Evolutionary conservation across 495 filamentous ascomycete genomes (phyloP).

Genomic region (Annulohypoxylon nitens): DNA sequence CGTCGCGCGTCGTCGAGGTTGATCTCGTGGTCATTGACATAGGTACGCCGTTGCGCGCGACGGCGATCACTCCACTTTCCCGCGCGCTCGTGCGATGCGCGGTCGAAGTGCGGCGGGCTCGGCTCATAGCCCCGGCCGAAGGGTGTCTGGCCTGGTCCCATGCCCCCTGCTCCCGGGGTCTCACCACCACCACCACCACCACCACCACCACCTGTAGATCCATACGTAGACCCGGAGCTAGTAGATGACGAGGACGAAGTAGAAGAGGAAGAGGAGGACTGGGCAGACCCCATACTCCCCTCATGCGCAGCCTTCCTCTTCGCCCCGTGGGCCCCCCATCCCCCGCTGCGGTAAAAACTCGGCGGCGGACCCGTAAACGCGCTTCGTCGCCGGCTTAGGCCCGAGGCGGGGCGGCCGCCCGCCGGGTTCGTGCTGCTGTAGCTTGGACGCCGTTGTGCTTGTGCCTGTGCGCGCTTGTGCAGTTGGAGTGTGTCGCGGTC

Average conservation of each 20-base stretch:
- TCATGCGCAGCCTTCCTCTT: constrained; percentile 64
- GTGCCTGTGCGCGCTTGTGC: constrained; percentile 48
- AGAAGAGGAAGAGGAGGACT: constrained; percentile 44
- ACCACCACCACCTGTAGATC: neutral
- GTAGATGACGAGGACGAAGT: constrained; percentile 25
- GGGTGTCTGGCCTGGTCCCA: constrained; percentile 62
- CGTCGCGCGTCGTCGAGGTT: constrained; percentile 6
- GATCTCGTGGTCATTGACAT: constrained; percentile 15
- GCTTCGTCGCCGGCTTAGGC: constrained; percentile 79
- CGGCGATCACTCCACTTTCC: constrained; percentile 59
- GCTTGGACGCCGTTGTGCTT: constrained; percentile 53
- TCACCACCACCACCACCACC: neutral
- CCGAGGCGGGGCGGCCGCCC: constrained; percentile 81
- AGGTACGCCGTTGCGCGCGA: constrained; percentile 46
- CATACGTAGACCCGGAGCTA: neutral
- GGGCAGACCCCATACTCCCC: constrained; percentile 45
- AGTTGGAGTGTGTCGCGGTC: constrained; percentile 73
- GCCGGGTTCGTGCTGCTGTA: constrained; percentile 63
- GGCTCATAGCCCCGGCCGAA: constrained; percentile 71
- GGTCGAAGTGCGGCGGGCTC: constrained; percentile 73
- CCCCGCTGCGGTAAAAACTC: constrained; percentile 84
- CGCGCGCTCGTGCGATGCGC: constrained; percentile 71
- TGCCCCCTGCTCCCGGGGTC: constrained; percentile 45
- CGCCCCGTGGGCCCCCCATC: constrained; percentile 69
- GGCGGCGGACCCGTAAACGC: constrained; percentile 89